phyloP scores from a whole-genome alignment of 106 monocot species.

The Phalaenopsis equestris region DNA sequence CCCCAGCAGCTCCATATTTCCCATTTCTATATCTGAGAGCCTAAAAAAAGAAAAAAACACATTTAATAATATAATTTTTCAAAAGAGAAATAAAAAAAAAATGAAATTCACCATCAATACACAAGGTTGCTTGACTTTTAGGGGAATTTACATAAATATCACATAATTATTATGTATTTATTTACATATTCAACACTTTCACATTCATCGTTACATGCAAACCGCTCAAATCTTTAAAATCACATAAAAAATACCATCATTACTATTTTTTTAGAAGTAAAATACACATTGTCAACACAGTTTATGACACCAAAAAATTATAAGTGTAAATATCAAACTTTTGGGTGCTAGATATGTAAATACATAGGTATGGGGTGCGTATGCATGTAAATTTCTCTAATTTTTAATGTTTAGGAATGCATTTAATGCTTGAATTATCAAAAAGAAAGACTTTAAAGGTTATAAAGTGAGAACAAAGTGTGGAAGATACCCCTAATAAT shows the following conservation, averaged over 20 bases:
- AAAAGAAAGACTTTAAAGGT: not conserved
- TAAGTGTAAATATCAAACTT: too few species aligned
- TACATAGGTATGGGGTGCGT: too few species aligned
- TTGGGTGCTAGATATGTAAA: too few species aligned
- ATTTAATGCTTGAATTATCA: not conserved
- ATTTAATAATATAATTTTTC: not conserved
- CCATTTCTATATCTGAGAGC: conserved; percentile 69
- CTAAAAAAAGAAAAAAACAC: conserved; percentile 20
- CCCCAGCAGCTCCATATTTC: conserved; percentile 72
- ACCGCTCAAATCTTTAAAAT: too few species aligned
- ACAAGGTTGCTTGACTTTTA: not conserved
- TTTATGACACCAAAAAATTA: too few species aligned
- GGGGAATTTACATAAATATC: not conserved
- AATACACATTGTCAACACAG: too few species aligned
- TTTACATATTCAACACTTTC: too few species aligned
- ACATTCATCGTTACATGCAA: too few species aligned
- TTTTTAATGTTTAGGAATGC: too few species aligned
- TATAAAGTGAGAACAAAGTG: not conserved
- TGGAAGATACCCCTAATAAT: conserved; percentile 66
- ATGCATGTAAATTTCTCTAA: too few species aligned
- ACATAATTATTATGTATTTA: not conserved
- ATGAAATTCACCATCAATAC: not conserved
- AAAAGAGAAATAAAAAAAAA: not conserved
- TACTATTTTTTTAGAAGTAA: too few species aligned
- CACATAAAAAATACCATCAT: too few species aligned